Conservation (phyloP, 805 yeast species). For the Starmerella stigmatis region DNA sequence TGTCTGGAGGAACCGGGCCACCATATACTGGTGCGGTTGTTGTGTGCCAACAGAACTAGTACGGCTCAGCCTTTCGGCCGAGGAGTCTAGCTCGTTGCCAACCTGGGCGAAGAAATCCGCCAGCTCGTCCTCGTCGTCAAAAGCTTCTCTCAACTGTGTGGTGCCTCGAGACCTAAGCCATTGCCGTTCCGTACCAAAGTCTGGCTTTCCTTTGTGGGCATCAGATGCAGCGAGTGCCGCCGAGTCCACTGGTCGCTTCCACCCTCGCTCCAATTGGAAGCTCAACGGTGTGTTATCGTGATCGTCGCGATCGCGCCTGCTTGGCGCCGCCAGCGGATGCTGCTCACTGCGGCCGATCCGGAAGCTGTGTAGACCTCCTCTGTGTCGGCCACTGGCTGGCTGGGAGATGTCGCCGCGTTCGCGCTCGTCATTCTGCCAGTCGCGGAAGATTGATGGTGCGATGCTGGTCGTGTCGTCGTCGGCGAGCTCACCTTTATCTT, state of each 20-base stretch:
- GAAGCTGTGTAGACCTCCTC: constrained; percentile 1
- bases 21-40: not conserved
- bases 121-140: not conserved
- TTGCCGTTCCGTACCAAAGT: too few relatives aligned
- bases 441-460: not conserved
- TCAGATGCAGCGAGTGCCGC: not conserved
- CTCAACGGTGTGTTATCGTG: not conserved
- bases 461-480: not conserved
- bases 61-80: not conserved
- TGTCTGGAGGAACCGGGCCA: not conserved
- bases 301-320: too few relatives aligned
- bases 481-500: not conserved
- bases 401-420: not conserved
- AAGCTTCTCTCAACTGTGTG: not conserved
- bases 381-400: too few relatives aligned
- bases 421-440: not conserved
- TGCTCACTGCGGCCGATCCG: not conserved
- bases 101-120: not conserved
- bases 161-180: too few relatives aligned
- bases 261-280: not conserved
- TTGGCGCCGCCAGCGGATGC: too few relatives aligned
- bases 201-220: not conserved
- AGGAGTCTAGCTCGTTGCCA: not conserved
- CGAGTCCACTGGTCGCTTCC: not conserved
- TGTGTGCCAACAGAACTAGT: not conserved